Percentiles rank a stretch among this genome's conserved stretches.
phyloP scores from a whole-genome alignment of 2,329 filamentous ascomycete genomes.

The Colletotrichum destructivum region DNA sequence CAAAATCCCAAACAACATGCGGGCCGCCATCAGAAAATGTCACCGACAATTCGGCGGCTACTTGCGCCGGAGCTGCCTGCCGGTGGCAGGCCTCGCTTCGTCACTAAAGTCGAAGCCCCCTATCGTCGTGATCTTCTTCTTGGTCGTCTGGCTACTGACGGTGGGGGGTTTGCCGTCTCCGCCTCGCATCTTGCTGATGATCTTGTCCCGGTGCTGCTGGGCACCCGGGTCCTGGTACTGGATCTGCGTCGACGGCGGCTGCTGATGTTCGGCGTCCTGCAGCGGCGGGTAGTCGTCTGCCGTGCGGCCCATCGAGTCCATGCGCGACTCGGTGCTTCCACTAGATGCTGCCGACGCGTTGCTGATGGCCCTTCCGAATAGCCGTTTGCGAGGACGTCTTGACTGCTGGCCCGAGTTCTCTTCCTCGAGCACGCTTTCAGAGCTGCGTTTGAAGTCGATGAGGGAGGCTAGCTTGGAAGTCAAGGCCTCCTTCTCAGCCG shows the following conservation, averaged over 20 bases:
- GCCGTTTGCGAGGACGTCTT: slow-evolving; percentile 58
- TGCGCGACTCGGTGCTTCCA: slow-evolving; percentile 56
- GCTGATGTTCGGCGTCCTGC: slow-evolving; percentile 17
- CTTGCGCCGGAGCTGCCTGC: slow-evolving; percentile 31
- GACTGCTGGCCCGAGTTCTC: slow-evolving; percentile 39
- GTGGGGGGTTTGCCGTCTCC: slow-evolving; percentile 18
- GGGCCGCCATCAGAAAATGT: too few relatives aligned
- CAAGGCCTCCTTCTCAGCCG: slow-evolving; percentile 58
- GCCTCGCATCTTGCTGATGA: slow-evolving; percentile 61
- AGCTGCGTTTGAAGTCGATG: slow-evolving; percentile 51
- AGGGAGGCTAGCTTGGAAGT: slow-evolving; percentile 60
- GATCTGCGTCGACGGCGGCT: slow-evolving; percentile 66
- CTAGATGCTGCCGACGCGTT: slow-evolving; percentile 69
- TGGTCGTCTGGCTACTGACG: slow-evolving; percentile 6
- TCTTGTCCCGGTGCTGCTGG: slow-evolving; percentile 57
- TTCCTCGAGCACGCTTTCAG: slow-evolving; percentile 37
- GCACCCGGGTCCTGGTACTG: slow-evolving; percentile 68
- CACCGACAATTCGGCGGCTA: not conserved
- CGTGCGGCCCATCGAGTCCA: slow-evolving; percentile 42
- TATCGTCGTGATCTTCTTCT: slow-evolving; percentile 15
- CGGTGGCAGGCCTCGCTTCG: slow-evolving; percentile 2
- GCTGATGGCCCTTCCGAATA: slow-evolving; percentile 72
- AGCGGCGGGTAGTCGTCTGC: slow-evolving; percentile 21
- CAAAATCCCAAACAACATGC: slow-evolving; percentile 2
- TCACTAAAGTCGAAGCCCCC: slow-evolving; percentile 37